phyloP scores from a whole-genome alignment of 148 eudicot species.

The Nepenthes mirabilis region DNA sequence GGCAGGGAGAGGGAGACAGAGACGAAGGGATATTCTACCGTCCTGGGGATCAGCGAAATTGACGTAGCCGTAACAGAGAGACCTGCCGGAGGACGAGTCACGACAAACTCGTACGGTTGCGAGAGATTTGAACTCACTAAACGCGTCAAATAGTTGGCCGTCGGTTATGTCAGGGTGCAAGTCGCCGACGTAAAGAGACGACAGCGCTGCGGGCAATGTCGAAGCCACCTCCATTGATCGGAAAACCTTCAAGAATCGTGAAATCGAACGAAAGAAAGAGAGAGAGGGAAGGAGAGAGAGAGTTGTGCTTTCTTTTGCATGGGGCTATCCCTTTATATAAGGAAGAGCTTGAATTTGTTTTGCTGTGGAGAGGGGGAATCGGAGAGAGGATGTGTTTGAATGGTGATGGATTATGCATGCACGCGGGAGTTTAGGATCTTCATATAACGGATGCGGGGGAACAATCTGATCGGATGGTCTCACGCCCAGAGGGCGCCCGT shows the following conservation, averaged over 20 bases:
- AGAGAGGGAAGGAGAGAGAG: neutral
- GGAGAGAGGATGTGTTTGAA: neutral
- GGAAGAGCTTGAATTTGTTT: too few species aligned
- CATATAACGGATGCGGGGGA: too few species aligned
- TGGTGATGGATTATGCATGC: constrained; percentile 18
- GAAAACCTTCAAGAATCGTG: neutral
- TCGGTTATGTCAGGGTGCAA: constrained; percentile 41
- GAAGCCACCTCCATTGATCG: constrained; percentile 1
- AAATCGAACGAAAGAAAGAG: neutral
- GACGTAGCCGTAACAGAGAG: constrained; percentile 74
- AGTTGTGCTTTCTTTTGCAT: too few species aligned
- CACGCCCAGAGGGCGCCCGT: too few species aligned
- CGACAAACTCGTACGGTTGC: constrained; percentile 76
- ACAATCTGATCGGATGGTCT: too few species aligned
- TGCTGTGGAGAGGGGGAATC: too few species aligned
- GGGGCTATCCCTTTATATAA: too few species aligned
- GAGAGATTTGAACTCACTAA: constrained; percentile 41
- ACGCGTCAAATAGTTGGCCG: constrained; percentile 37
- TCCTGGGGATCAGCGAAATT: constrained; percentile 57
- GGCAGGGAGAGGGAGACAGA: neutral
- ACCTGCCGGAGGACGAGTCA: constrained; percentile 46
- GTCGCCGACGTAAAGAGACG: constrained; percentile 78
- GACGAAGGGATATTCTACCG: constrained; percentile 18
- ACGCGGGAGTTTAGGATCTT: neutral
- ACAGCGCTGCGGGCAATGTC: constrained; percentile 6